A percentile compares a stretch with the other conserved stretches of the same genome.
Conservation (phyloP, 345 rosid genomes). For the Barbarea vulgaris region DNA sequence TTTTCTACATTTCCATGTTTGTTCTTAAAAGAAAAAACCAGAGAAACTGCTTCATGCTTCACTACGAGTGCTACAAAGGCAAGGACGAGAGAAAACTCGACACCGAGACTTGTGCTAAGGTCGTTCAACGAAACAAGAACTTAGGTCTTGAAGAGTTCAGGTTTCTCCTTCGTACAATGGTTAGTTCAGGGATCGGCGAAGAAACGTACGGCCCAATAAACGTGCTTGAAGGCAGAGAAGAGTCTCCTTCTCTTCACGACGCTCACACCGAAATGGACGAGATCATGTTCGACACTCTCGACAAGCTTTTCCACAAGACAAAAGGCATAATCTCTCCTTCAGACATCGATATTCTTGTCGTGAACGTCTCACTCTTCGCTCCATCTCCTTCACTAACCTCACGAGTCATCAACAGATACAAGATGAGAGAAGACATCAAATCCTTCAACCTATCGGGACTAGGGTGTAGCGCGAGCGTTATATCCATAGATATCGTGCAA, state of each 20-base stretch:
- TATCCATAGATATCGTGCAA: conserved; percentile 46
- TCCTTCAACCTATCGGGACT: conserved; percentile 69
- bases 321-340: conserved; percentile 50
- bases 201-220: conserved; percentile 63
- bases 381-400: conserved; percentile 69
- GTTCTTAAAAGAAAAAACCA: conserved; percentile 36
- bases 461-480: conserved; percentile 67
- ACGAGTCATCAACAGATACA: conserved; percentile 63
- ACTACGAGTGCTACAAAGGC: conserved; percentile 67
- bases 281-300: conserved; percentile 58
- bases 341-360: conserved; percentile 62
- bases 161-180: conserved; percentile 64
- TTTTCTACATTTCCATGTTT: conserved; percentile 30
- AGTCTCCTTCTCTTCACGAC: conserved; percentile 45
- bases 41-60: conserved; percentile 62
- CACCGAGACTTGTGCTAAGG: conserved; percentile 48
- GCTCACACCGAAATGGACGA: conserved; percentile 59
- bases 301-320: conserved; percentile 53
- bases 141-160: conserved; percentile 63
- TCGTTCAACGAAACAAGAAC: conserved; percentile 57
- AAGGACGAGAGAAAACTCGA: conserved; percentile 53
- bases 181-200: conserved; percentile 72
- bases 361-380: conserved; percentile 66
- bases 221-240: conserved; percentile 59
- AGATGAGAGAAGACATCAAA: conserved; percentile 65